These are phyloP conservation scores for Aspergillus melleus DNA, from an alignment of 2,329 filamentous ascomycete species.

Conservation along the genomic window DNA sequence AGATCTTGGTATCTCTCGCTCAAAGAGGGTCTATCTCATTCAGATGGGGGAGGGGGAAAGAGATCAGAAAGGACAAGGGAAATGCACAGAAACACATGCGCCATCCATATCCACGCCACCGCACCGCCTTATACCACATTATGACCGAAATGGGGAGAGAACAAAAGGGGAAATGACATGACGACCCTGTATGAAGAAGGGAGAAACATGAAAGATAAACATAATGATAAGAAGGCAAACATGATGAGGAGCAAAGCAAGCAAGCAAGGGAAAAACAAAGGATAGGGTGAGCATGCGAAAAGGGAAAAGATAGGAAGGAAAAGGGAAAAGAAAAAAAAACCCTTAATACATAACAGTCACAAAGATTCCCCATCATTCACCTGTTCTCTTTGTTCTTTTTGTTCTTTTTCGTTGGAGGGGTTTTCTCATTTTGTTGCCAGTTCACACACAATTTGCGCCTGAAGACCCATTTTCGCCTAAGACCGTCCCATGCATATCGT, in stretches of 20 bases:
- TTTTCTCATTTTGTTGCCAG: slow-evolving; percentile 20
- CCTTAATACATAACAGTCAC: slow-evolving; percentile 18
- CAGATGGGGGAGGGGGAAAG: slow-evolving; percentile 29
- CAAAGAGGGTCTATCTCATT: slow-evolving; percentile 40
- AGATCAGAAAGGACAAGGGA: slow-evolving; percentile 29
- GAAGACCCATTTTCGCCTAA: slow-evolving; percentile 42
- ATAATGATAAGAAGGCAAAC: slow-evolving; percentile 14
- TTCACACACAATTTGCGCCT: slow-evolving; percentile 36
- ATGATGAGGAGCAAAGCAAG: slow-evolving; percentile 11
- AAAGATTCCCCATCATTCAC: slow-evolving; percentile 5
- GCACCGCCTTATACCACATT: slow-evolving; percentile 31
- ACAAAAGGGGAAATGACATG: slow-evolving; percentile 23
- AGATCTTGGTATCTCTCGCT: slow-evolving; percentile 45
- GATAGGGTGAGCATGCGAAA: slow-evolving; percentile 8
- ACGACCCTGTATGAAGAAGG: not conserved
- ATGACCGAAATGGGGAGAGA: slow-evolving; percentile 22
- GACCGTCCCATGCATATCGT: slow-evolving; percentile 44
- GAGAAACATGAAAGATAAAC: not conserved
- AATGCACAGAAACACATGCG: slow-evolving; percentile 37
- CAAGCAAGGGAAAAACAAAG: slow-evolving; percentile 7
- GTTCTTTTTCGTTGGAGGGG: slow-evolving; percentile 2
- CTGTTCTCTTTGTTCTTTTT: slow-evolving; percentile 10
- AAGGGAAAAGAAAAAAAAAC: slow-evolving; percentile 8
- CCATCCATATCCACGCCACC: slow-evolving; percentile 37
- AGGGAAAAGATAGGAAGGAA: slow-evolving; percentile 9